phyloP scores from a whole-genome alignment of 192 early-diverging fungal species.

The Hyaloraphidium curvatum region DNA sequence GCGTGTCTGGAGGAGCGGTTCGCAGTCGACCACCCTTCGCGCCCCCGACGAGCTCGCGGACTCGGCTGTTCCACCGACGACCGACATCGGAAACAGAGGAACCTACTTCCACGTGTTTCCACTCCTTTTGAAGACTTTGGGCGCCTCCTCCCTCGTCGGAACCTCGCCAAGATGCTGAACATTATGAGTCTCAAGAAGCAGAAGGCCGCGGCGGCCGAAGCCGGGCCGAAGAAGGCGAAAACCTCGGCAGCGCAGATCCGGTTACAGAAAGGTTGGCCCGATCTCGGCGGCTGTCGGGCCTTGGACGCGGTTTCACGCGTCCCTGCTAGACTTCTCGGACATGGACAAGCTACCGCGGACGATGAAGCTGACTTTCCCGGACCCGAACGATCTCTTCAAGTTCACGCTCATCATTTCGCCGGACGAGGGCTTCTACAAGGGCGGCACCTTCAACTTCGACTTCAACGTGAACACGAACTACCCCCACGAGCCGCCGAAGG shows the following conservation, averaged over 20 bases:
- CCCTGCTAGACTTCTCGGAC: slow-evolving; percentile 58
- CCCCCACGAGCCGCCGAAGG: slow-evolving; percentile 88
- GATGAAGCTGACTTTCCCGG: slow-evolving; percentile 53
- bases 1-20: too few species aligned
- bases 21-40: too few species aligned
- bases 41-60: too few species aligned
- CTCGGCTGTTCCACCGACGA: too few species aligned
- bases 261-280: slow-evolving; percentile 65
- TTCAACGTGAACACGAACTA: slow-evolving; percentile 73
- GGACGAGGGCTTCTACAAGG: slow-evolving; percentile 76
- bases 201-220: slow-evolving; percentile 29
- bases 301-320: background rate
- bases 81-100: too few species aligned
- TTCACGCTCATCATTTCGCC: slow-evolving; percentile 69
- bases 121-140: too few species aligned
- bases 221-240: slow-evolving; percentile 47
- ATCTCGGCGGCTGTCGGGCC: background rate
- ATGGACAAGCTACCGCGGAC: slow-evolving; percentile 49
- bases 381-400: slow-evolving; percentile 59
- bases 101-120: too few species aligned
- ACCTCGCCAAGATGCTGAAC: slow-evolving; percentile 43
- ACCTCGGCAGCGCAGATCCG: slow-evolving; percentile 72
- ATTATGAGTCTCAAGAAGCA: slow-evolving; percentile 76
- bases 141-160: slow-evolving; percentile 9
- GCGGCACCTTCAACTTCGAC: slow-evolving; percentile 61